Conservation (phyloP, 345 rosid genomes). For the Jatropha curcas region DNA sequence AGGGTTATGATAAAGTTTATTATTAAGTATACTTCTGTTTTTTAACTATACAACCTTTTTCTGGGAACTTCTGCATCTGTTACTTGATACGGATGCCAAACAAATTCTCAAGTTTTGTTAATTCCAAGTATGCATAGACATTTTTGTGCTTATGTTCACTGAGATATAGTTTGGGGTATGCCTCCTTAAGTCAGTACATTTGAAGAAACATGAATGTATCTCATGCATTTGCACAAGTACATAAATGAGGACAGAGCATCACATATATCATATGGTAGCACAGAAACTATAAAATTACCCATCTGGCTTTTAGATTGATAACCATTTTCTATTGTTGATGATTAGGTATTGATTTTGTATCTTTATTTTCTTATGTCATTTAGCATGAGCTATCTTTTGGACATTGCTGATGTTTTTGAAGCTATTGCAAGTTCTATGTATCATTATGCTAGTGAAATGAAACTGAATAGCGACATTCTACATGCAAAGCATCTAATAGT, state of each 20-base stretch:
- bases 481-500: constrained; percentile 3
- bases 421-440: background rate
- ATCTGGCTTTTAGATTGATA: background rate
- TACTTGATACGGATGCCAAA: background rate
- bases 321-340: background rate
- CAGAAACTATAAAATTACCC: background rate
- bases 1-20: background rate
- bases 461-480: background rate
- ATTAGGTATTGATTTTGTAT: background rate
- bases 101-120: background rate
- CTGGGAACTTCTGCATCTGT: background rate
- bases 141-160: background rate
- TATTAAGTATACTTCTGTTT: background rate
- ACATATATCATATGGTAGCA: no score
- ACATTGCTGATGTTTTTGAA: background rate
- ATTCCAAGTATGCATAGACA: background rate
- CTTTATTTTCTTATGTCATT: constrained; percentile 1
- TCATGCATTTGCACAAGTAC: background rate
- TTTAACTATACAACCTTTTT: background rate
- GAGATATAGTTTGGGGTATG: background rate
- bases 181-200: background rate
- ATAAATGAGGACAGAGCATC: background rate
- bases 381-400: background rate
- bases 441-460: background rate
- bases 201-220: background rate